A percentile compares a stretch with the other conserved stretches of the same genome.
Evolutionary conservation across 257 asterid genomes (phyloP).

Genomic region (Fraxinus cuspidata): DNA sequence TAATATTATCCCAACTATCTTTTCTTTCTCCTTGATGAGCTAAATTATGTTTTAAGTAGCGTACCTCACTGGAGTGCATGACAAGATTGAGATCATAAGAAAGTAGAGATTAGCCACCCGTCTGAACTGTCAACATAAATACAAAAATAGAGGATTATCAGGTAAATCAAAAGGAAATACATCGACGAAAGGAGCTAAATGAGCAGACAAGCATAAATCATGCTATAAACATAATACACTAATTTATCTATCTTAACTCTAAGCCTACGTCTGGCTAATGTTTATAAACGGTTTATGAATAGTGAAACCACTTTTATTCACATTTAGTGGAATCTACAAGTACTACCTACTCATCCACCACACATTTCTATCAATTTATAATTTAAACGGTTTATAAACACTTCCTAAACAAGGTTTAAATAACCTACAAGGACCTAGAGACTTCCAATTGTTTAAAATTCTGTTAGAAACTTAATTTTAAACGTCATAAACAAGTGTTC

Average conservation of each 20-base stretch:
- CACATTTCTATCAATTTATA: too few species aligned
- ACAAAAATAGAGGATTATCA: conserved; percentile 39
- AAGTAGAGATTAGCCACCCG: conserved; percentile 99
- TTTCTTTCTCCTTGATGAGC: neutral
- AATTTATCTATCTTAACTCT: neutral
- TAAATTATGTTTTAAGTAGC: neutral
- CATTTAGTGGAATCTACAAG: too few species aligned
- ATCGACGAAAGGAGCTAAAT: conserved; percentile 12
- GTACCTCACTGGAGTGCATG: conserved; percentile 98
- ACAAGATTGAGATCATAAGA: conserved; percentile 96
- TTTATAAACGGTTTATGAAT: too few species aligned
- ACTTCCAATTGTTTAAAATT: neutral
- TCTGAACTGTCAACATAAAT: conserved; percentile 89
- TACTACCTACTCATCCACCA: too few species aligned
- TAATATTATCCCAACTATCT: neutral
- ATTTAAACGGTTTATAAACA: too few species aligned
- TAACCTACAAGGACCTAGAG: conserved; percentile 1
- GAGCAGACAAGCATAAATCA: conserved; percentile 7
- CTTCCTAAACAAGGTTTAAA: too few species aligned
- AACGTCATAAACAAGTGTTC: neutral
- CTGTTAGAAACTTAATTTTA: neutral
- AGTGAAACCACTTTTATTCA: too few species aligned
- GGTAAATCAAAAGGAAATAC: conserved; percentile 32
- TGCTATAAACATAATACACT: neutral
- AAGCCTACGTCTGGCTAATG: too few species aligned